These are phyloP conservation scores for Lentinula aciculospora DNA, from an alignment of 768 basidiomycete species.

Conservation along the genomic window DNA sequence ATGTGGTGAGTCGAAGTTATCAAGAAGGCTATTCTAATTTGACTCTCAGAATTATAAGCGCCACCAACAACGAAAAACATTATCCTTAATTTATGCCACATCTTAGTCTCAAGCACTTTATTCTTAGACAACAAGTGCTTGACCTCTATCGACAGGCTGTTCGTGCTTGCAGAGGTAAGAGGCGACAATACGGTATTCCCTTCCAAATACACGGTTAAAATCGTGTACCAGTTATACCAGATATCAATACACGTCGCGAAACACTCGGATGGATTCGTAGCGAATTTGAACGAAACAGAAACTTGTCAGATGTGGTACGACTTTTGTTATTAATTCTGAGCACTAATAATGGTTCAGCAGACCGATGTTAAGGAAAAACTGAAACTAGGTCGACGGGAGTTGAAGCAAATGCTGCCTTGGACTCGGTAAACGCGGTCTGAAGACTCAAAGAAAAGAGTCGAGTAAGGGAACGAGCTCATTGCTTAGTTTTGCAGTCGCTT, in stretches of 20 bases:
- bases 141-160: slow-evolving; percentile 62
- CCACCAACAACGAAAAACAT: background rate
- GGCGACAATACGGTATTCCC: too few relatives aligned
- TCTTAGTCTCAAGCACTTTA: slow-evolving; percentile 67
- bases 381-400: slow-evolving; percentile 50
- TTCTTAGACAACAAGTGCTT: slow-evolving; percentile 58
- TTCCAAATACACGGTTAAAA: slow-evolving; percentile 4
- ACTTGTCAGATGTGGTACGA: slow-evolving; percentile 54
- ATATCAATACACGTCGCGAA: slow-evolving; percentile 55
- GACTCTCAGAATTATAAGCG: background rate
- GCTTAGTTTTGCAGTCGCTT: background rate
- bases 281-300: slow-evolving; percentile 61
- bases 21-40: slow-evolving; percentile 4
- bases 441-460: too few relatives aligned
- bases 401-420: slow-evolving; percentile 51
- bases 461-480: too few relatives aligned
- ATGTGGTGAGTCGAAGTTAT: slow-evolving; percentile 12
- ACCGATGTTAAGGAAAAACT: slow-evolving; percentile 56
- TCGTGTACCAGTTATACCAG: slow-evolving; percentile 48
- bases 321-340: background rate
- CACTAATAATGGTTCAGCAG: slow-evolving; percentile 25
- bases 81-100: slow-evolving; percentile 6
- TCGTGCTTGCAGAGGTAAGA: slow-evolving; percentile 61
- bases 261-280: slow-evolving; percentile 68
- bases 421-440: slow-evolving; percentile 7